Base-by-base conservation (phyloP, 2,329 filamentous ascomycete genomes). In the Onygenales sp. region DNA sequence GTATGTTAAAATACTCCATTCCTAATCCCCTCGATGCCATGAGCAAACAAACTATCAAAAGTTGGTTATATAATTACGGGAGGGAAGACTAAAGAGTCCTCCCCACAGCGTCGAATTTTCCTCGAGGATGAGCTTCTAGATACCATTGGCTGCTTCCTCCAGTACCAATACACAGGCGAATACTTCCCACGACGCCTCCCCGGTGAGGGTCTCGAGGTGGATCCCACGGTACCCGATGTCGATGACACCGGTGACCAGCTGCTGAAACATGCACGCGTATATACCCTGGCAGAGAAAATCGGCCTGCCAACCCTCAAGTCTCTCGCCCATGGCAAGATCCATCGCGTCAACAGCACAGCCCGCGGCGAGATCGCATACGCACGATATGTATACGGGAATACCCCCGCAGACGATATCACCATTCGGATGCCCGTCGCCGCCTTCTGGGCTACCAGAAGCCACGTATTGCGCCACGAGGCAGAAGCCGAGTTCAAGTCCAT, bases 331-430 rank as follows among this genome's bases (percentile, higher is more conserved):
- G 84, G 82, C 67, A 96, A 96, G 77, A 95, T 96, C 63, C 89
- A 95, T 75, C 88, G 88, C 68, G 87, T 95, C 63, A 86, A 90
- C 65, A 89, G 86, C 44, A 94, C 87, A 0, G 89, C 89, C 38
- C 86, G 85, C 72, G 91, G 89, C 69, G 91, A 96, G 76, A 91
- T 96, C 65, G 83, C 85, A 31, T 96, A 95, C 70, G 91, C 91
- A 7, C 83, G 89, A 67, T 96, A 90, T 73, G 87, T 95, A 35
- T 95, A 95, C 75, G 82, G 82, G 56, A 82, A 89, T 71, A 93
- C 87, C 9, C 70, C 73, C 52, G 71, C 77, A 48, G 82, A 86
- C 56, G 89, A 95, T 69, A 74, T 72, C 10, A 81, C 81, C 2
- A 89, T 95, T 62, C 83, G 90, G 61, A 86, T 82, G 59, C 89